These are phyloP conservation scores for Oidium heveae DNA, from an alignment of 2,329 filamentous ascomycete species.

Conservation along the genomic window DNA sequence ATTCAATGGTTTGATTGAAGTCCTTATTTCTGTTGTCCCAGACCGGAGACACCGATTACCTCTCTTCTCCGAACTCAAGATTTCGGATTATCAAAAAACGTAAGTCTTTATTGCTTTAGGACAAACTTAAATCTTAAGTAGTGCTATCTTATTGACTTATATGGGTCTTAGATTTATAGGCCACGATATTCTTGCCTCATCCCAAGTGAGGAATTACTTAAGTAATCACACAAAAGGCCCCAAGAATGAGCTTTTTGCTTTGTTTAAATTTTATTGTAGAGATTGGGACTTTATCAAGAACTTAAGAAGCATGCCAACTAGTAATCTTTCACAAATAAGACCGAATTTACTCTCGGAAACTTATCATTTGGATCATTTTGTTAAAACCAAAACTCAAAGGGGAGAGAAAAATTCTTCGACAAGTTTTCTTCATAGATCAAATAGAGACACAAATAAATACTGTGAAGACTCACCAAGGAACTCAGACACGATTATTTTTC, in stretches of 20 bases:
- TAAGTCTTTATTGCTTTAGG: conserved; percentile 14
- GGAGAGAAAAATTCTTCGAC: not conserved
- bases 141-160: too few relatives aligned
- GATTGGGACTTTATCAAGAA: conserved; percentile 23
- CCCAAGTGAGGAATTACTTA: not conserved
- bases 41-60: conserved; percentile 20
- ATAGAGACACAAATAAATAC: too few relatives aligned
- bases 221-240: conserved; percentile 24
- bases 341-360: not conserved
- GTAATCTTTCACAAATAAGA: not conserved
- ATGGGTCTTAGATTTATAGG: too few relatives aligned
- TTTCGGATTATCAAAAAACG: conserved; percentile 28
- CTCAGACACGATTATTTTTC: not conserved
- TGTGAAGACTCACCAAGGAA: too few relatives aligned
- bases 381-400: not conserved
- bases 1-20: conserved; percentile 24
- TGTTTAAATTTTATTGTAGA: conserved; percentile 31
- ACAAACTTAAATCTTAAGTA: too few relatives aligned
- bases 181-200: too few relatives aligned
- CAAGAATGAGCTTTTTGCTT: conserved; percentile 24
- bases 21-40: conserved; percentile 26
- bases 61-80: conserved; percentile 19
- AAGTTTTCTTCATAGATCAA: too few relatives aligned
- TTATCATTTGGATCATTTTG: not conserved
- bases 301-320: conserved; percentile 21